Conservation (phyloP, 768 basidiomycete genomes). For the Boletellus sp. region DNA sequence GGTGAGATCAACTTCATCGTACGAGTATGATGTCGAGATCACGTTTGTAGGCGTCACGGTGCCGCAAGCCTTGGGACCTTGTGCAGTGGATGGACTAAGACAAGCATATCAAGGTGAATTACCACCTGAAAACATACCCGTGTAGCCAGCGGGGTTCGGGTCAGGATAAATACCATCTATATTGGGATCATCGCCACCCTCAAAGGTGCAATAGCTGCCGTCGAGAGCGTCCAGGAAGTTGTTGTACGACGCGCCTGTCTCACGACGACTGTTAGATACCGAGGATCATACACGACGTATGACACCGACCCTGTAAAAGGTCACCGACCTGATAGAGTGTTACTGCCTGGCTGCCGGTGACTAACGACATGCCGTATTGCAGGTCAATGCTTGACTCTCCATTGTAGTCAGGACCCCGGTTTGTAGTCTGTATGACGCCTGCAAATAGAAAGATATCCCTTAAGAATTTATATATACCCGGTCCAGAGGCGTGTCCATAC, state of each 20-base stretch:
- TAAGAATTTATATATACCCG: background rate
- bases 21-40: slow-evolving; percentile 40
- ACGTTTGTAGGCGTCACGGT: slow-evolving; percentile 34
- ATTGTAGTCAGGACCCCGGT: slow-evolving; percentile 16
- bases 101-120: no score
- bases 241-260: slow-evolving; percentile 28
- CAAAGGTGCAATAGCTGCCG: slow-evolving; percentile 31
- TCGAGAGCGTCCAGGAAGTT: slow-evolving; percentile 36
- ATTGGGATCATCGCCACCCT: slow-evolving; percentile 32
- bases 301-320: slow-evolving; percentile 15
- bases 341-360: slow-evolving; percentile 26
- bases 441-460: background rate
- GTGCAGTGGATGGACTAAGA: no score
- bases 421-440: slow-evolving; percentile 27
- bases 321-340: slow-evolving; percentile 37
- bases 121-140: slow-evolving; percentile 7
- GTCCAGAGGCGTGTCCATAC: slow-evolving; percentile 11
- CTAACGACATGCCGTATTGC: slow-evolving; percentile 31
- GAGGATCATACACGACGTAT: background rate
- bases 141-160: slow-evolving; percentile 18
- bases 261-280: background rate
- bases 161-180: slow-evolving; percentile 29
- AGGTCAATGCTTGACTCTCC: slow-evolving; percentile 32
- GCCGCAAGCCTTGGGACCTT: slow-evolving; percentile 36
- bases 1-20: slow-evolving; percentile 35